These are phyloP conservation scores for Calvatia gigantea DNA, from an alignment of 768 basidiomycete species.

Conservation along the genomic window DNA sequence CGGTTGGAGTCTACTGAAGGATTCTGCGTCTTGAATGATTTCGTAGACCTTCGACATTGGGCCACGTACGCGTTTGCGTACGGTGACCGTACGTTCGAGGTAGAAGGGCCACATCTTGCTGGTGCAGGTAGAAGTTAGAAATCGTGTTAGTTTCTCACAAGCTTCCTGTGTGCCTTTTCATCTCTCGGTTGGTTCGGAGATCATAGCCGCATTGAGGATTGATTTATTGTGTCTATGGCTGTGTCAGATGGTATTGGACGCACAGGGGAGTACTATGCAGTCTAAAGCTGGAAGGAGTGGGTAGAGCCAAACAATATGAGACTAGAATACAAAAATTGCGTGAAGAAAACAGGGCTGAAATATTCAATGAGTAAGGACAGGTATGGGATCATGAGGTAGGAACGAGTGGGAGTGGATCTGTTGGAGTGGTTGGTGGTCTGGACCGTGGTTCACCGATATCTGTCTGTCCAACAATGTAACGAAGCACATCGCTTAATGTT, in stretches of 20 bases:
- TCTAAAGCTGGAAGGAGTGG: not conserved
- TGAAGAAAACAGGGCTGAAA: not conserved
- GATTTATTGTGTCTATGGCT: not conserved
- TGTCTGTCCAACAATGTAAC: conserved; percentile 73
- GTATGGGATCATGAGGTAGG: not conserved
- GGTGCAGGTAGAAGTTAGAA: not conserved
- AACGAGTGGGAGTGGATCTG: not conserved
- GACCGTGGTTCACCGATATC: conserved; percentile 36
- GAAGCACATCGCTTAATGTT: conserved; percentile 84
- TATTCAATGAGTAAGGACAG: not conserved
- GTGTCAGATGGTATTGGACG: not conserved
- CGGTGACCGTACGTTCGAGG: conserved; percentile 21
- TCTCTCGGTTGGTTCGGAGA: not conserved
- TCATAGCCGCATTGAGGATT: not conserved
- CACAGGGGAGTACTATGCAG: not conserved
- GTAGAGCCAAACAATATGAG: not conserved
- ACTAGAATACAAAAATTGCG: not conserved
- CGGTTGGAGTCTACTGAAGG: conserved; percentile 5
- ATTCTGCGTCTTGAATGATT: conserved; percentile 1
- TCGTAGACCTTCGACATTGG: conserved; percentile 2
- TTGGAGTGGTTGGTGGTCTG: not conserved
- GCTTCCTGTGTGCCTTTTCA: not conserved
- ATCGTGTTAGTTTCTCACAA: not conserved
- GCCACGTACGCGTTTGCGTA: conserved; percentile 21
- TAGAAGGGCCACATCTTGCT: conserved; percentile 30